Evolutionary conservation across 2,329 filamentous ascomycete genomes (phyloP).

Genomic region (Hypocreales sp.): DNA sequence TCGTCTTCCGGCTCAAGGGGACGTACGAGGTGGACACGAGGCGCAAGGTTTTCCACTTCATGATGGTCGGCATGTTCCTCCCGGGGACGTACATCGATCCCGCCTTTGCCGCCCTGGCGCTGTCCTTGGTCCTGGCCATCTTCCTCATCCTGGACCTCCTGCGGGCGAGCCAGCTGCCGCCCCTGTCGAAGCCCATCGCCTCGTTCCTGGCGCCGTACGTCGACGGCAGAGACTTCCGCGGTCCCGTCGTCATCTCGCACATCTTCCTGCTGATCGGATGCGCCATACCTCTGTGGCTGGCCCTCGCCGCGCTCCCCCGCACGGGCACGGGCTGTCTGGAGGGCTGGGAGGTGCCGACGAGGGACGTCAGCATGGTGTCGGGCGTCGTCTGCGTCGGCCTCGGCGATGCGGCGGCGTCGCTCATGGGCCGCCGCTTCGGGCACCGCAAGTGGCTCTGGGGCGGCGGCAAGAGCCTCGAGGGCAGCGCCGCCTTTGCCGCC

Average conservation of each 20-base stretch:
- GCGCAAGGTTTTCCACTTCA: slow-evolving; percentile 94
- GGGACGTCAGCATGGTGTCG: slow-evolving; percentile 80
- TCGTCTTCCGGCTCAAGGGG: slow-evolving; percentile 59
- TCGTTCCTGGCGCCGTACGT: slow-evolving; percentile 85
- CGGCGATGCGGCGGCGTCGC: slow-evolving; percentile 82
- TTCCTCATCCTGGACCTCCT: slow-evolving; percentile 85
- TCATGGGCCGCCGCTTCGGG: slow-evolving; percentile 78
- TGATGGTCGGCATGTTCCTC: slow-evolving; percentile 93
- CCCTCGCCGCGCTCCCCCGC: slow-evolving; percentile 53
- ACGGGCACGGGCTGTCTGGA: slow-evolving; percentile 35
- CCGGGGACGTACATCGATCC: slow-evolving; percentile 81
- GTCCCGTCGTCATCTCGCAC: slow-evolving; percentile 88
- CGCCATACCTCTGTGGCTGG: slow-evolving; percentile 86
- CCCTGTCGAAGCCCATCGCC: slow-evolving; percentile 72
- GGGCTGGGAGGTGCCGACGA: slow-evolving; percentile 60
- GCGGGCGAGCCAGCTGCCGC: slow-evolving; percentile 79
- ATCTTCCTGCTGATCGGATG: slow-evolving; percentile 93
- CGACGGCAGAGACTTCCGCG: slow-evolving; percentile 81
- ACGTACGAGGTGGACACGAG: slow-evolving; percentile 88
- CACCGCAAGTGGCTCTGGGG: slow-evolving; percentile 91
- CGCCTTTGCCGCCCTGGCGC: slow-evolving; percentile 61
- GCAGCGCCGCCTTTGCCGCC: slow-evolving; percentile 62
- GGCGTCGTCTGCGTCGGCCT: slow-evolving; percentile 91
- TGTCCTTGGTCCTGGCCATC: slow-evolving; percentile 64
- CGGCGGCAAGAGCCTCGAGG: slow-evolving; percentile 89